phyloP scores from a whole-genome alignment of 2,329 filamentous ascomycete genomes.

The Pyrenophora teres region DNA sequence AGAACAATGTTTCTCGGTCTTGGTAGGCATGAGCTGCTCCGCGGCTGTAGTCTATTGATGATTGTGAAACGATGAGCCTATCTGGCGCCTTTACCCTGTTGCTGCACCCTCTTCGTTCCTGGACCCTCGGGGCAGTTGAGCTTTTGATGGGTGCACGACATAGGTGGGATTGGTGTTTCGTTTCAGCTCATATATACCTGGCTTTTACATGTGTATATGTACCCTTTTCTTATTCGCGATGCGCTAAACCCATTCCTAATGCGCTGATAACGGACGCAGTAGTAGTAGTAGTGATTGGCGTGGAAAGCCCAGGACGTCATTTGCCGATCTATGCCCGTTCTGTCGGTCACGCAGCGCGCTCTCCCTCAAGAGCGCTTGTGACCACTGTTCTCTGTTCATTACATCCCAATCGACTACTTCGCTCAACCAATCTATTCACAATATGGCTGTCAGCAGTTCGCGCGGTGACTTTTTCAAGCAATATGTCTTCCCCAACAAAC shows the following conservation, averaged over 20 bases:
- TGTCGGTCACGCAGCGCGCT: slow-evolving; percentile 13
- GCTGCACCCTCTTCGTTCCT: slow-evolving; percentile 29
- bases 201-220: too few relatives aligned
- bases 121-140: slow-evolving; percentile 19
- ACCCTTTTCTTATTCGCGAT: background rate
- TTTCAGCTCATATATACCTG: slow-evolving; percentile 40
- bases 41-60: slow-evolving; percentile 15
- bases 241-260: too few relatives aligned
- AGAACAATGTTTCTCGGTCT: slow-evolving; percentile 29
- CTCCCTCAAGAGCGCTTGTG: background rate
- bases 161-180: slow-evolving; percentile 40
- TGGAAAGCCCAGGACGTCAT: slow-evolving; percentile 8
- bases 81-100: slow-evolving; percentile 40
- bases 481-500: slow-evolving; percentile 20
- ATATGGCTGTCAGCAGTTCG: slow-evolving; percentile 6
- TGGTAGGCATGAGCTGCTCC: slow-evolving; percentile 13
- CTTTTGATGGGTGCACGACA: slow-evolving; percentile 30
- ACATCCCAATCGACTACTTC: background rate
- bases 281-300: background rate
- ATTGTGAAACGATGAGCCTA: slow-evolving; percentile 29
- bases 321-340: slow-evolving; percentile 10
- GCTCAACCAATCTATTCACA: background rate
- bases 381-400: background rate
- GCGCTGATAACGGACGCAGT: too few relatives aligned
- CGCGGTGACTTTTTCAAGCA: slow-evolving; percentile 16